Base-by-base conservation (phyloP, 2,329 filamentous ascomycete genomes). In the Microcera coccophila region DNA sequence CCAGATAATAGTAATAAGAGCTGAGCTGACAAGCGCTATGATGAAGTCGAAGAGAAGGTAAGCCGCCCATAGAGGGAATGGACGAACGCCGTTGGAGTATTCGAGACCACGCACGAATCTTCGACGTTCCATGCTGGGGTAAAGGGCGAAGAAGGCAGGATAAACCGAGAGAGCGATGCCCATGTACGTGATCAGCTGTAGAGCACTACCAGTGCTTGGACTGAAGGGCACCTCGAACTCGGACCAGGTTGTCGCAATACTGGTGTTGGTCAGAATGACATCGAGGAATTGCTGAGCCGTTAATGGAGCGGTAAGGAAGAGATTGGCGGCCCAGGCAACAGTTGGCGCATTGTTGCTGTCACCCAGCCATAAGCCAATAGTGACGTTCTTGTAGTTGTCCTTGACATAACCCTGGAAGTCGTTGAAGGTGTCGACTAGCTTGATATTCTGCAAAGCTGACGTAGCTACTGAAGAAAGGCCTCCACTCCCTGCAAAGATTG, bases 31-130 rank as follows among this genome's bases (percentile, higher is more conserved):
- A 12, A 94, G 60, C 1, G 89, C 82, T 42, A 94, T 81, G 33
- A 78, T 61, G 50, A 90, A 89, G 66, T 96, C 90, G 58, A 95
- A 95, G 0, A 73, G 59, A 1, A 85, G 73, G 59, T 96, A 94
- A 2, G 90, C 87, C 4, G 87, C 66, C 90, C 91, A 96, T 2
- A 96, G 71, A 1, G 90, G 88, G 8, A 87, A 71, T 1, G 87
- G 84, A 11, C 87, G 76, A 20, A 95, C 89, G 36, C 90, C 90
- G 59, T 95, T 96, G 41, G 87, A 94, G 66, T 95, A 96, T 63
- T 96, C 85, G 21, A 96, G 71, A 14, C 86, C 85, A 39, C 90
- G 80, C 18, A 96, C 87, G 50, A 89, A 85, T 38, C 82, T 73
- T 10, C 89, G 71, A 19, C 89, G 78, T 64, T 96, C 90, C 20